phyloP scores from a whole-genome alignment of 2,329 filamentous ascomycete species.

The Clonostachys sp. region DNA sequence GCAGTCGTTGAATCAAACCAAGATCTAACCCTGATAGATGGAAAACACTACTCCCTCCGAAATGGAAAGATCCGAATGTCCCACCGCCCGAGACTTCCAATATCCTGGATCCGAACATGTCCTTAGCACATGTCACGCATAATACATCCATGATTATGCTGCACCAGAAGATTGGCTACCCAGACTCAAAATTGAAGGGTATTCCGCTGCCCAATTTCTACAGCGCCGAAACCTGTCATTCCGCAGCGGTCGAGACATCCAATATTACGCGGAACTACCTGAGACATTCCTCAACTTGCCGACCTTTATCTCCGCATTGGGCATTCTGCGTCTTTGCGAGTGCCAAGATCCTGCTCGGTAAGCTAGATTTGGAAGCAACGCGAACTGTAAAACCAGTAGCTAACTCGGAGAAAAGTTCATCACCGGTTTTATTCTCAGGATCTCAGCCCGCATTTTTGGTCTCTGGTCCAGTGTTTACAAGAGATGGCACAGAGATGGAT shows the following conservation, averaged over 20 bases:
- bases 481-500: slow-evolving; percentile 19
- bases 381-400: no score
- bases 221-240: slow-evolving; percentile 42
- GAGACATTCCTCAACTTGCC: slow-evolving; percentile 19
- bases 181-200: slow-evolving; percentile 19
- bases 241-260: slow-evolving; percentile 37
- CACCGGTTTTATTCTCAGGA: slow-evolving; percentile 15
- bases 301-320: slow-evolving; percentile 29
- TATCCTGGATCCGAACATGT: slow-evolving; percentile 43
- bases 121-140: slow-evolving; percentile 41
- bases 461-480: slow-evolving; percentile 17
- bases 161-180: slow-evolving; percentile 42
- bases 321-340: slow-evolving; percentile 40
- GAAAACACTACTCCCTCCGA: slow-evolving; percentile 37
- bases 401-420: slow-evolving; percentile 10
- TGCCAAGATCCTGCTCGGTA: slow-evolving; percentile 30
- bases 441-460: slow-evolving; percentile 16
- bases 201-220: slow-evolving; percentile 31
- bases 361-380: not conserved
- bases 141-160: slow-evolving; percentile 44
- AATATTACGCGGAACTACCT: slow-evolving; percentile 41
- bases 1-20: not conserved
- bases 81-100: slow-evolving; percentile 13
- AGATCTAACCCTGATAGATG: slow-evolving; percentile 12
- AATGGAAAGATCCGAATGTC: slow-evolving; percentile 30